Conservation (phyloP, 805 yeast genomes). For the Lipomyces orientalis region DNA sequence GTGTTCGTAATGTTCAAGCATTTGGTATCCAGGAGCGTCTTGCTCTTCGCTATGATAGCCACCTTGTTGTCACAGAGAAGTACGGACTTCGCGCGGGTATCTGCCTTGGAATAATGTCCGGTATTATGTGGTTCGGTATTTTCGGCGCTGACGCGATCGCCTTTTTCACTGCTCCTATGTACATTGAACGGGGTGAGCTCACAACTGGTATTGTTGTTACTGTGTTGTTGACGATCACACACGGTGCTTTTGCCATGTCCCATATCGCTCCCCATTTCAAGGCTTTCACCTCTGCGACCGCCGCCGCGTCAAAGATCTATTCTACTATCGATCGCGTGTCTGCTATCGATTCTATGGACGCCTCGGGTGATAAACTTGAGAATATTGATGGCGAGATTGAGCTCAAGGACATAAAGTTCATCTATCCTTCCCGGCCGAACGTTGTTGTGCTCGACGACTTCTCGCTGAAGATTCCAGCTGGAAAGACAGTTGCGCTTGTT, state of each 20-base stretch:
- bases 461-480: slow-evolving; percentile 80
- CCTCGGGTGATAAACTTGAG: slow-evolving; percentile 38
- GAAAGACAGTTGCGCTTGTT: slow-evolving; percentile 89
- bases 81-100: slow-evolving; percentile 34
- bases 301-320: slow-evolving; percentile 48
- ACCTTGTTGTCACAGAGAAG: slow-evolving; percentile 41
- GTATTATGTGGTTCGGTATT: slow-evolving; percentile 37
- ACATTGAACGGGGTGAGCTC: slow-evolving; percentile 35
- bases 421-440: slow-evolving; percentile 78
- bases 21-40: slow-evolving; percentile 50
- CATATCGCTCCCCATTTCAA: slow-evolving; percentile 50
- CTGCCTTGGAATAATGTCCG: slow-evolving; percentile 43
- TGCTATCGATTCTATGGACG: slow-evolving; percentile 43
- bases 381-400: slow-evolving; percentile 65
- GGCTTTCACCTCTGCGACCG: slow-evolving; percentile 48
- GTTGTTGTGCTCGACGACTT: slow-evolving; percentile 82
- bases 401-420: slow-evolving; percentile 85
- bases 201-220: slow-evolving; percentile 37
- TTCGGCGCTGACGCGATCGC: slow-evolving; percentile 42
- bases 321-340: slow-evolving; percentile 52
- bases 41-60: slow-evolving; percentile 44
- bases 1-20: slow-evolving; percentile 51
- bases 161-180: slow-evolving; percentile 41
- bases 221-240: slow-evolving; percentile 47
- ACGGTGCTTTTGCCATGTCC: slow-evolving; percentile 52